Percentiles rank a stretch among this genome's conserved stretches.
Evolutionary conservation across 2,329 filamentous ascomycete genomes (phyloP).

Genomic region (Reticulascus tulasneorum): DNA sequence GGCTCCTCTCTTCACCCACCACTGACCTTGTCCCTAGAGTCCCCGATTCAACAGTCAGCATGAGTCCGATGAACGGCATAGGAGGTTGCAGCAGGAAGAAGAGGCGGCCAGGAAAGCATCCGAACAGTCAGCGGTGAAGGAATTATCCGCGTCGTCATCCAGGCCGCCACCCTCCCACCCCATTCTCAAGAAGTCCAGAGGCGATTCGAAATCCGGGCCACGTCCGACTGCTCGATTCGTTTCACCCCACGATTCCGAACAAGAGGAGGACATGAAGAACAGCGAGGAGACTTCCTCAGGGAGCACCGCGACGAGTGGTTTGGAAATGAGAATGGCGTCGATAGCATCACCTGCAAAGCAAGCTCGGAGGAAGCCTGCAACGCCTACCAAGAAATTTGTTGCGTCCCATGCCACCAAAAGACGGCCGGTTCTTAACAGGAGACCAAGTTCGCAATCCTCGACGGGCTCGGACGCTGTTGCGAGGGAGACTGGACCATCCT

Average conservation of each 20-base stretch:
- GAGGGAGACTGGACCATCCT: constrained; percentile 24
- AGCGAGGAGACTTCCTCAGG: constrained; percentile 35
- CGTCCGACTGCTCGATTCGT: constrained; percentile 60
- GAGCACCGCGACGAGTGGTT: constrained; percentile 29
- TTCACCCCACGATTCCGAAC: constrained; percentile 48
- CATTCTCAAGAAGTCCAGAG: constrained; percentile 57
- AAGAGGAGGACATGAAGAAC: constrained; percentile 32
- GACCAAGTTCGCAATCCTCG: constrained; percentile 45
- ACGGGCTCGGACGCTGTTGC: constrained; percentile 27
- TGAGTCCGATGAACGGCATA: constrained; percentile 10
- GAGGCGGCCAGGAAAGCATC: constrained; percentile 9
- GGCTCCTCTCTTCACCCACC: constrained; percentile 3
- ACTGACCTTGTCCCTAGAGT: constrained; percentile 9
- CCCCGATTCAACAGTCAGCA: constrained; percentile 13
- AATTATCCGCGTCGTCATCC: constrained; percentile 35
- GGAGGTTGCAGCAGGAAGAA: constrained; percentile 8
- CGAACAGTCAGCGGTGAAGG: constrained; percentile 19
- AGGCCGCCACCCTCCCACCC: constrained; percentile 49
- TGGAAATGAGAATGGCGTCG: constrained; percentile 23
- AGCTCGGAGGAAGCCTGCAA: constrained; percentile 22
- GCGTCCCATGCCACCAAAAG: constrained; percentile 40
- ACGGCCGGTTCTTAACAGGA: constrained; percentile 41
- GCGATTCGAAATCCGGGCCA: constrained; percentile 48
- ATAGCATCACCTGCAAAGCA: constrained; percentile 20
- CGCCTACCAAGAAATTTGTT: constrained; percentile 35